Conservation (phyloP, 805 yeast species). For the Hanseniaspora lachancei region DNA sequence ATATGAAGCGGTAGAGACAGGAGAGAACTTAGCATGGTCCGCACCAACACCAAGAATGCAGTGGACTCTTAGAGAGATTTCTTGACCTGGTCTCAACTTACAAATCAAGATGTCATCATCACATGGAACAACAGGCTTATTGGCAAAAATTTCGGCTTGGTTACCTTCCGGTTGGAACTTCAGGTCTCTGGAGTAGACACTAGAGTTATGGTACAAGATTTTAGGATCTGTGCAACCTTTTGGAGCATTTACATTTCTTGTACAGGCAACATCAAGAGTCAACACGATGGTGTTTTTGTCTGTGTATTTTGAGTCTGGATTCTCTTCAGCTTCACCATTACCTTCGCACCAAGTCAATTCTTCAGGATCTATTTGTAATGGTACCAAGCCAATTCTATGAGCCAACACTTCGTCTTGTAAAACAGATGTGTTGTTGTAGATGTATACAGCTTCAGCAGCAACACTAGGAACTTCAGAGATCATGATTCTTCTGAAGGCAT, state of each 20-base stretch:
- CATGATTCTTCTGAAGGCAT: constrained; percentile 95
- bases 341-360: constrained; percentile 69
- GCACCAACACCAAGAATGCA: constrained; percentile 84
- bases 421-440: constrained; percentile 89
- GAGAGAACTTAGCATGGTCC: constrained; percentile 96
- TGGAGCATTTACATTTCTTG: constrained; percentile 74
- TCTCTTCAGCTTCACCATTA: constrained; percentile 45
- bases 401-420: constrained; percentile 95
- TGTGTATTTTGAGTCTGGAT: constrained; percentile 37
- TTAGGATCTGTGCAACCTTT: constrained; percentile 68
- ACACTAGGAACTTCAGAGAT: constrained; percentile 91
- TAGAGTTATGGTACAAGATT: constrained; percentile 68
- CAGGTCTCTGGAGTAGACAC: constrained; percentile 79
- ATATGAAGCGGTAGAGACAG: constrained; percentile 93
- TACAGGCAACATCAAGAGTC: constrained; percentile 67
- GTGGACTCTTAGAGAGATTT: constrained; percentile 77
- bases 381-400: constrained; percentile 85
- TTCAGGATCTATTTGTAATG: constrained; percentile 86
- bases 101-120: constrained; percentile 86
- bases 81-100: constrained; percentile 93
- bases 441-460: constrained; percentile 83
- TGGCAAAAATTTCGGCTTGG: constrained; percentile 59
- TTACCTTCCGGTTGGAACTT: constrained; percentile 85
- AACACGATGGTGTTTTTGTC: constrained; percentile 84
- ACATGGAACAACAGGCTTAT: constrained; percentile 55